A percentile compares a stretch with the other conserved stretches of the same genome.
phyloP scores from a whole-genome alignment of 164 flowering plant species.

The Umbilicus rupestris region DNA sequence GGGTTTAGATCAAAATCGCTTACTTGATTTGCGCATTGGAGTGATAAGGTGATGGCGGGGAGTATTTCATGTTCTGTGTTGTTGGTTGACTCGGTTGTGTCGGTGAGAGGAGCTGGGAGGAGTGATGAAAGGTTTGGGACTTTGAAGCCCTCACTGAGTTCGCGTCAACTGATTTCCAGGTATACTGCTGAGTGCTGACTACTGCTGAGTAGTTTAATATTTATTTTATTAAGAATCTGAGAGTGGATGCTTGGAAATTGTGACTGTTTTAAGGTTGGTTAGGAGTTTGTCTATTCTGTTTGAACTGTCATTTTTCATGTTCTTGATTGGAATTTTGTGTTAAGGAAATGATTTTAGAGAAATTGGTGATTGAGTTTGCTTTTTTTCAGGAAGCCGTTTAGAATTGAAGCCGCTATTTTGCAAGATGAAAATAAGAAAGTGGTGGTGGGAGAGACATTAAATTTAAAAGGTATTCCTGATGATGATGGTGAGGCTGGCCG shows the following conservation, averaged over 20 bases:
- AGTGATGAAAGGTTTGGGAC: neutral
- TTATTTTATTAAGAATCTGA: too few relatives aligned
- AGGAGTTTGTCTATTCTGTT: too few relatives aligned
- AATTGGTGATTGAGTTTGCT: neutral
- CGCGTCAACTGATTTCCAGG: neutral
- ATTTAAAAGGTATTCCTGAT: conserved; percentile 28
- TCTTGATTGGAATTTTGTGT: conserved; percentile 13
- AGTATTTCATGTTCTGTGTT: neutral
- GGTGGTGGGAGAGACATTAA: conserved; percentile 45
- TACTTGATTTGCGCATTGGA: neutral
- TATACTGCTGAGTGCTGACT: neutral
- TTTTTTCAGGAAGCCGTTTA: conserved; percentile 25
- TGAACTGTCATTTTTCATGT: too few relatives aligned
- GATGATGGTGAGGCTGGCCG: conserved; percentile 20
- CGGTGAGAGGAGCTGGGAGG: neutral
- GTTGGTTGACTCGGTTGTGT: neutral
- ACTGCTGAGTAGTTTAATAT: too few relatives aligned
- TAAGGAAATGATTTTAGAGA: conserved; percentile 1
- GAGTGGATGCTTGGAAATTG: too few relatives aligned
- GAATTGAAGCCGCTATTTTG: conserved; percentile 44
- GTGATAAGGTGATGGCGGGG: neutral
- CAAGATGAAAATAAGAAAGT: conserved; percentile 64
- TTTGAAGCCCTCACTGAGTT: neutral
- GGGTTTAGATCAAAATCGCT: neutral
- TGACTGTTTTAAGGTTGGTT: too few relatives aligned